These are phyloP conservation scores for Lojkania enalia DNA, from an alignment of 2,329 filamentous ascomycete genomes.

Conservation along the genomic window DNA sequence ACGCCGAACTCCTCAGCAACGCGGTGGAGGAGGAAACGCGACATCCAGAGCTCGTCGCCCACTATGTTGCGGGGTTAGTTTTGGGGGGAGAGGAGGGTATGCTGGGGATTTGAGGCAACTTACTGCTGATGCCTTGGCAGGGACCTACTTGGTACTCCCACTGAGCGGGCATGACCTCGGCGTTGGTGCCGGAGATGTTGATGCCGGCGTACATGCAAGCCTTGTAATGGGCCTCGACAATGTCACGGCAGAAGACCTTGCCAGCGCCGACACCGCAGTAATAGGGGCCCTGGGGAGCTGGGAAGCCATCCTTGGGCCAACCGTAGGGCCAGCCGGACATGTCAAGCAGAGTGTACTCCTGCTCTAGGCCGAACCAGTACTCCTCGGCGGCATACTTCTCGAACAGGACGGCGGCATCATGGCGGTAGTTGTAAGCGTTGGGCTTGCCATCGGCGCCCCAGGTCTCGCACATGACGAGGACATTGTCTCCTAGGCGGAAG, in stretches of 20 bases:
- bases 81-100: slow-evolving; percentile 5
- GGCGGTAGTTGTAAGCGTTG: slow-evolving; percentile 98
- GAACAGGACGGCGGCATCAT: slow-evolving; percentile 78
- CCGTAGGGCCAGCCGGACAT: slow-evolving; percentile 86
- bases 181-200: slow-evolving; percentile 97
- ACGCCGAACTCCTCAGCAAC: slow-evolving; percentile 96
- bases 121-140: slow-evolving; percentile 80
- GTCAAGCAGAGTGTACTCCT: slow-evolving; percentile 95
- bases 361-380: slow-evolving; percentile 97
- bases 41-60: slow-evolving; percentile 96
- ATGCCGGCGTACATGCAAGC: slow-evolving; percentile 85
- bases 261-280: slow-evolving; percentile 98
- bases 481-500: slow-evolving; percentile 86
- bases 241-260: slow-evolving; percentile 97
- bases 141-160: slow-evolving; percentile 99
- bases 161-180: slow-evolving; percentile 96
- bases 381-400: slow-evolving; percentile 85
- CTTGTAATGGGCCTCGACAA: slow-evolving; percentile 94
- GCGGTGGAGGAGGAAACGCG: slow-evolving; percentile 84
- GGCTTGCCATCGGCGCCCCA: slow-evolving; percentile 92
- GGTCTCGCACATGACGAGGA: slow-evolving; percentile 92
- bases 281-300: slow-evolving; percentile 90
- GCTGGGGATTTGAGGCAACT: slow-evolving; percentile 41
- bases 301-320: slow-evolving; percentile 86
- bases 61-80: slow-evolving; percentile 55